Evolutionary conservation across 441 rosid genomes (phyloP), one percentile per base, ranked within the genome.

Genomic region (Bruguiera hainesii): DNA sequence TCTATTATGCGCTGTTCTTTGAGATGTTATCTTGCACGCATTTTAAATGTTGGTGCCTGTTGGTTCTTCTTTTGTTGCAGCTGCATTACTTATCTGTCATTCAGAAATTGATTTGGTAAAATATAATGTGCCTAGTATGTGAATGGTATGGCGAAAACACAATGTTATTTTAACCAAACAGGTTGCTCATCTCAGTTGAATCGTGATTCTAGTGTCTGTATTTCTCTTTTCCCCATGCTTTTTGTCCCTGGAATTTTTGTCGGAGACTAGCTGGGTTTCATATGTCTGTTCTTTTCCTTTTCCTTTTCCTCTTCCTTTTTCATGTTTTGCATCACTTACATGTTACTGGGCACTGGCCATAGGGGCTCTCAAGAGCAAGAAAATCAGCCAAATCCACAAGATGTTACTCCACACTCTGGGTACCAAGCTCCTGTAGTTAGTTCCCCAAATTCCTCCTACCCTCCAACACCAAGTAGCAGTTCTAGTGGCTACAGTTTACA

Each of bases 341-440:
- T 23, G 29, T 25, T 53, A 21, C 15, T 23, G 26, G 57, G 16
- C 57, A 20, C 29, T 25, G 57, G 29, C 57, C 10, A 51, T 80
- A 89, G 95, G 90, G 78, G 84, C 68, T 85, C 89, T 28, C 83
- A 80, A 73, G 90, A 85, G 55, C 87, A 79, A 75, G 85, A 83
- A 76, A 79, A 83, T 37, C 83, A 81, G 68, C 78, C 83, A 18
- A 80, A 67, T 59, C 86, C 87, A 7, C 78, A 75, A 61, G 87
- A 84, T 59, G 71, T 29, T 73, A 50, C 89, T 63, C 76, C 89
- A 28, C 89, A 78, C 35, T 85, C 89, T 51, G 85, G 90, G 89
- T 85, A 80, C 70, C 80, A 91, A 7, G 83, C 84, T 48, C 81
- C 91, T 63, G 83, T 79, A 28, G 81, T 60, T 28, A 84, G 83